Percentiles rank a stretch among this genome's conserved stretches.
Conservation (phyloP, 2,329 filamentous ascomycete species). For the Clarireedia paspali region DNA sequence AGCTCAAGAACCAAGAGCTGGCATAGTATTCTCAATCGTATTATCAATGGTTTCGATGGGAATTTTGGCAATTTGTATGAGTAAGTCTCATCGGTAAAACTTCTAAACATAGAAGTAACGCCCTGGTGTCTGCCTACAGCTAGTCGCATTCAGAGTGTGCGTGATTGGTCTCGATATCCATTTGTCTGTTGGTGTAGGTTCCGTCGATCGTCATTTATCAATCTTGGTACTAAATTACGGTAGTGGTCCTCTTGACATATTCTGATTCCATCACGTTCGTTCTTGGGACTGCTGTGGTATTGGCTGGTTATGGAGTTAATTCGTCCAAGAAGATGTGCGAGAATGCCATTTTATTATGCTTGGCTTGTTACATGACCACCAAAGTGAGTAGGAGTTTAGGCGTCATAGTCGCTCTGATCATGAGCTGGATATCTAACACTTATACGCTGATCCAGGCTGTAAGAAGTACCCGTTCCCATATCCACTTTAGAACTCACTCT, state of each 20-base stretch:
- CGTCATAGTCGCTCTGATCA: not conserved
- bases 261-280: conserved; percentile 53
- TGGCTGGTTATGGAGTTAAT: conserved; percentile 50
- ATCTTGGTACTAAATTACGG: not conserved
- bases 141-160: conserved; percentile 21
- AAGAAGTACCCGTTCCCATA: no score
- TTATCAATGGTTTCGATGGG: conserved; percentile 18
- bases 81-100: conserved; percentile 10
- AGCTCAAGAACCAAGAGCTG: conserved; percentile 13
- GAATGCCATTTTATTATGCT: conserved; percentile 51
- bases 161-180: conserved; percentile 20
- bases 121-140: conserved; percentile 11
- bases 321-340: conserved; percentile 43
- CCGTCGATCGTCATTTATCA: not conserved
- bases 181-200: conserved; percentile 24
- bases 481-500: not conserved
- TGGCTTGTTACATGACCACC: conserved; percentile 54
- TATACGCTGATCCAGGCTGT: not conserved
- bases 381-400: conserved; percentile 38
- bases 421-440: not conserved
- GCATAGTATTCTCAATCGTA: conserved; percentile 15
- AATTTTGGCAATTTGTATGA: conserved; percentile 20
- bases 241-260: conserved; percentile 55
- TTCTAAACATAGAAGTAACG: not conserved
- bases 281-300: conserved; percentile 46